Base-by-base conservation (phyloP, 2,329 filamentous ascomycete genomes). In the Penicillium sp. region DNA sequence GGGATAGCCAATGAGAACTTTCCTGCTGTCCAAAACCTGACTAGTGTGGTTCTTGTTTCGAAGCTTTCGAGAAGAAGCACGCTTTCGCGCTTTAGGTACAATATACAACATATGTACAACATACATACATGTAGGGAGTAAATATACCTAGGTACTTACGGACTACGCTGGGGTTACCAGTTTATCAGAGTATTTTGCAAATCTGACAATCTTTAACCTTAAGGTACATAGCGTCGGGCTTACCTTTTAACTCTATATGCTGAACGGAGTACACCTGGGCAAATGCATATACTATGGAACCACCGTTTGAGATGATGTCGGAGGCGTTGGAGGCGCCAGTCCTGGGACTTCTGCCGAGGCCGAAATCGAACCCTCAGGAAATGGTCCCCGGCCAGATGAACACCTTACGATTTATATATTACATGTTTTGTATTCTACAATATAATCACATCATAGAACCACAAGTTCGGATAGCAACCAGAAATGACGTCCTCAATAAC, bases 1-100 rank as follows among this genome's bases (percentile, higher is more conserved):
- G 87, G 87, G 89, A 69, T 87, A 85, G 2, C 87, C 51, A 57
- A 57, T 50, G 35, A 55, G n/a, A 43, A 34, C 32, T 6, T 20
- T 24, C 42, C 5, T 43, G 11, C 0, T 18, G 32, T 35, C 13
- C 14, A 16, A 38, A 54, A 42, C 22, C 22, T 16, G 6, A 44
- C 55, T 54, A 42, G 26, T 32, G 26, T 18, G 18, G 46, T 16
- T 26, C 50, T 38, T 53, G 50, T 47, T 48, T 53, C 44, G 16
- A 53, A 49, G 18, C 22, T 24, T 53, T 49, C 22, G 37, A 53
- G 51, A 53, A 49, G 44, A n/a, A 37, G 18, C 34, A 37, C 2
- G 14, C 5, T 13, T 32, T 13, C 4, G 31, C 14, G 31, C 31
- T 26, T 26, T 8, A 26, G 7, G 24, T 26, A 8, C 24, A 26